Evolutionary conservation across 208 protist genomes (phyloP), one percentile per base, ranked within the genome.

Genomic region (Polymyxa betae): DNA sequence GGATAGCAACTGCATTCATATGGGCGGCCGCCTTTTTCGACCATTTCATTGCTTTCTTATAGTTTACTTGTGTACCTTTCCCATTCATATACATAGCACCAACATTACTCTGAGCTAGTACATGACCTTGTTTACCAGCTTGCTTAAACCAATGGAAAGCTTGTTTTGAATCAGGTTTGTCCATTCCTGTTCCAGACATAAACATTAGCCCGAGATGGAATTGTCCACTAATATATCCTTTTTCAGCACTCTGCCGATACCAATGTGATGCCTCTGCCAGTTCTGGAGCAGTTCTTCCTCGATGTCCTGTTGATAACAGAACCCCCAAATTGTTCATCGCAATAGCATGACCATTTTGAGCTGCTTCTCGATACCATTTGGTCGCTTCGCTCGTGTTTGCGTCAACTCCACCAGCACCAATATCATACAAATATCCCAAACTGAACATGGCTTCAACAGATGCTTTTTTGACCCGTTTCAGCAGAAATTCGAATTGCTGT

Each of bases 1-100:
- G 72, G 16, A 82, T 5, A 5, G 72, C 72, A 5, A 82, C 16
- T 20, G 16, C 72, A 43, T 82, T 35, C 72, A 5, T 12, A 5
- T 5, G n/a, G 5, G 72, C 72, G n/a, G 72, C 72, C n/a, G 72
- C 72, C n/a, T 82, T 35, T n/a, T 82, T 82, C 16, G n/a, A 82
- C 72, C 72, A 82, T 43, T 82, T 35, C n/a, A 82, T 5, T 5
- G 72, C 72, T 43, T 82, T 82, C n/a, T 5, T 35, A n/a, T 82
- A 40, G n/a, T 82, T 82, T 5, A 82, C n/a, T 5, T 35, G 35
- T 20, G 72, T 82, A 12, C 72, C 72, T 43, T 35, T 5, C 72
- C 72, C 72, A 5, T 40, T 40, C n/a, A 82, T 40, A 82, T 20
- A 82, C 5, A 5, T 40, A n/a, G 72, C 72, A n/a, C 16, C 72